Percentiles rank a stretch among this genome's conserved stretches.
Conservation (phyloP, 768 basidiomycete species). For the Kwoniella shandongensis region DNA sequence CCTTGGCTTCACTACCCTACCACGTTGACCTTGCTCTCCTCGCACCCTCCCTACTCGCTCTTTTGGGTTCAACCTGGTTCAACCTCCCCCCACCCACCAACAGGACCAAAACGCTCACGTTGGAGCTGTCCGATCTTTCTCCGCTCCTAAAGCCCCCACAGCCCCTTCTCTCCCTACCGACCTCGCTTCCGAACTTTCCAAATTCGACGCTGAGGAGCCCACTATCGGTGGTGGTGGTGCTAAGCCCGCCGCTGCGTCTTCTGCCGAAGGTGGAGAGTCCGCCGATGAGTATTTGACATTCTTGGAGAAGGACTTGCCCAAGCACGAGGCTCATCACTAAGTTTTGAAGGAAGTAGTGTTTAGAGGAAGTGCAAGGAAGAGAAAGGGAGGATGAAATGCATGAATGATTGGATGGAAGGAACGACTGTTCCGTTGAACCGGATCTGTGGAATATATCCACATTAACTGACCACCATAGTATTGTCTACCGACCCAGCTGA, state of each 20-base stretch:
- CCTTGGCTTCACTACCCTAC: too few relatives aligned
- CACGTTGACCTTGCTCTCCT: too few relatives aligned
- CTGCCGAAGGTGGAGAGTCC: conserved; percentile 57
- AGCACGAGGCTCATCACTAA: conserved; percentile 63
- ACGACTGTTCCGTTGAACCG: too few relatives aligned
- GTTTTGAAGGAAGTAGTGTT: conserved; percentile 1
- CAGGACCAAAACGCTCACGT: conserved; percentile 90
- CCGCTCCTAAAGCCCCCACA: conserved; percentile 70
- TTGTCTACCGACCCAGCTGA: too few relatives aligned
- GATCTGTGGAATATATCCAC: background rate
- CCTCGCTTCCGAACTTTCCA: conserved; percentile 78
- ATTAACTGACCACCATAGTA: too few relatives aligned
- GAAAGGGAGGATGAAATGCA: conserved; percentile 1
- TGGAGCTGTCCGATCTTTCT: conserved; percentile 78
- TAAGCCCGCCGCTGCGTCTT: conserved; percentile 45
- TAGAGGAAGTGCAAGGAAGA: background rate
- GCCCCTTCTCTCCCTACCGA: conserved; percentile 73
- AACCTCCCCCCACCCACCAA: too few relatives aligned
- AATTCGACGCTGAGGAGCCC: conserved; percentile 82
- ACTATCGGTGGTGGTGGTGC: conserved; percentile 54
- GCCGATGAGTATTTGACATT: conserved; percentile 76
- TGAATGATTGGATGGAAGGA: background rate
- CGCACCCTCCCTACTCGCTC: too few relatives aligned
- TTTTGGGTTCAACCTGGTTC: too few relatives aligned
- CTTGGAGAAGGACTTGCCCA: conserved; percentile 77